Percentiles rank a stretch among this genome's conserved stretches.
Conservation (phyloP, 805 yeast genomes). For the Saccharomycopsis oosterbeekiorum region DNA sequence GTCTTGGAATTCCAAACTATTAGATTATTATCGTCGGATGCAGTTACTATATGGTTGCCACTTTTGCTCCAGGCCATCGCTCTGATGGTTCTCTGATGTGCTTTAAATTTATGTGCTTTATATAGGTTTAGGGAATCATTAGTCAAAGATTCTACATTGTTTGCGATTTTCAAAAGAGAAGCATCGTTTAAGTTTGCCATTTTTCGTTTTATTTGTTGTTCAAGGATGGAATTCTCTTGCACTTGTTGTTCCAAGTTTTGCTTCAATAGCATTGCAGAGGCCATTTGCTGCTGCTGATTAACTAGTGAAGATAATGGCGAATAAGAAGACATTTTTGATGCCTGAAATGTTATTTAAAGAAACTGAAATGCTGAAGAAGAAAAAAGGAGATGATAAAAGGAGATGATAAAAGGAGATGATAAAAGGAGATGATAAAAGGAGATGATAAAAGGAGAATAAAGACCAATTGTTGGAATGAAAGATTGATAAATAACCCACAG, state of each 20-base stretch:
- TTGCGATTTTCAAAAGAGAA: conserved; percentile 4
- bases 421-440: no score
- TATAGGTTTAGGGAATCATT: conserved; percentile 5
- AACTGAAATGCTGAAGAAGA: background rate
- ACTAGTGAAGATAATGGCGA: background rate
- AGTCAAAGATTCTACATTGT: background rate
- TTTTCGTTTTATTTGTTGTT: conserved; percentile 8
- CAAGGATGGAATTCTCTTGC: conserved; percentile 5
- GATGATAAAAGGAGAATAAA: background rate
- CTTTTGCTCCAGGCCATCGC: conserved; percentile 61
- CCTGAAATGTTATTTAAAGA: no score
- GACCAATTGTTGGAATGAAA: no score
- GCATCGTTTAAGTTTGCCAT: conserved; percentile 5
- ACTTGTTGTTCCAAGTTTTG: background rate
- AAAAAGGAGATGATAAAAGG: background rate
- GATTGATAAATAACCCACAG: background rate
- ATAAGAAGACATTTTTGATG: background rate
- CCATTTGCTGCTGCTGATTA: background rate
- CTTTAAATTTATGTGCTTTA: conserved; percentile 3
- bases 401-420: no score
- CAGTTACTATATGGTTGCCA: conserved; percentile 52
- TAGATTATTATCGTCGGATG: conserved; percentile 81
- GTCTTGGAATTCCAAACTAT: conserved; percentile 74
- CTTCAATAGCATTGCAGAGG: background rate
- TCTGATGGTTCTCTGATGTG: conserved; percentile 63